Base-by-base conservation (phyloP, 2,329 filamentous ascomycete genomes). In the Diplocarpon mali region DNA sequence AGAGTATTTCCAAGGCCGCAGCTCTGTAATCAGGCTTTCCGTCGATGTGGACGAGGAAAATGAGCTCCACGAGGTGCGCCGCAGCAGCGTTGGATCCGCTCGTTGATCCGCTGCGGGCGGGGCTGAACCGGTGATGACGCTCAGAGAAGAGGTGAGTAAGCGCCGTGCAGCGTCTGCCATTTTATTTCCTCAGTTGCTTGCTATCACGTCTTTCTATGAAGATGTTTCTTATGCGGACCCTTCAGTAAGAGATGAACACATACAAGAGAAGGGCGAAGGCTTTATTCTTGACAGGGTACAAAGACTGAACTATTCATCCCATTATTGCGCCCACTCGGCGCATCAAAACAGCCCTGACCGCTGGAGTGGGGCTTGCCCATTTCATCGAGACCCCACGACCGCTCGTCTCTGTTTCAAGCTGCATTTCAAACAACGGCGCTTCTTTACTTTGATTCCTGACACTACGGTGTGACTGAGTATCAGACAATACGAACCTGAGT, bases 81-180 rank as follows among this genome's bases (percentile, higher is more conserved):
- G 47, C 38, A 35, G 30, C 13, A 39, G 16, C 13, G 20, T 5
- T 14, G 2, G 36, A 28, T 35, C 16, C 30, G 40, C n/a, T 10
- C 30, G 14, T 35, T 38, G 30, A 16, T 12, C 34, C 17, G 35
- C 32, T 13, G n/a, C n/a, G 31, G 36, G 28, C 28, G 30, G 34
- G 20, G 20, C 20, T 24, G 20, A 10, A 14, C 13, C 28, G 34
- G 40, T 20, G 38, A 17, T 20, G 28, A 44, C 38, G 17, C 35
- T 35, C 37, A 49, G 38, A 27, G 47, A 40, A 29, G 34, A 35
- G 27, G 34, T 53, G 49, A 53, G 42, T 52, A 53, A 53, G 48
- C 51, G 49, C 15, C 46, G 36, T 49, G 49, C 51, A 47, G 45
- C 13, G 27, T 42, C 37, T 24, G 38, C n/a, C 35, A 47, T 38